Conservation (phyloP, 2,329 filamentous ascomycete genomes). For the Alternaria gaisen region DNA sequence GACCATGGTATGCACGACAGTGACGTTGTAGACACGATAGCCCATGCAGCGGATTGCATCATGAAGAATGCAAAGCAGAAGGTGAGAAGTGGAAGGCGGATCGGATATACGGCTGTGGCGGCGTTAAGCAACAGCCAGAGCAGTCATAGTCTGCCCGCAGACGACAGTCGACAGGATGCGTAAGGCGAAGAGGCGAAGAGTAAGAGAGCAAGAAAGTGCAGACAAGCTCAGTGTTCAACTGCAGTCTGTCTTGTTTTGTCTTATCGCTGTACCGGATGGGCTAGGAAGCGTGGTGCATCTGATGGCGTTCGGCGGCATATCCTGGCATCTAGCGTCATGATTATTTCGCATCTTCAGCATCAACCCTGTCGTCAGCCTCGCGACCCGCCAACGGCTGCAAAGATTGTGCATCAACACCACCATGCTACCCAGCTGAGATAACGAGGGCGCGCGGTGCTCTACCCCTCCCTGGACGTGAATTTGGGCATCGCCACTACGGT, state of each 20-base stretch:
- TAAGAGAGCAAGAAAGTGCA: not conserved
- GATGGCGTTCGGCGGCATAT: not conserved
- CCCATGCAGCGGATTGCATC: not conserved
- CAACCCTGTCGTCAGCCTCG: slow-evolving; percentile 18
- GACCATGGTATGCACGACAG: not conserved
- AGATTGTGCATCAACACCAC: slow-evolving; percentile 6
- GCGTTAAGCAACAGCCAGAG: not conserved
- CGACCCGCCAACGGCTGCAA: not conserved
- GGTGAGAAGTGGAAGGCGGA: not conserved
- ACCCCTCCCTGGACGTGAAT: slow-evolving; percentile 2
- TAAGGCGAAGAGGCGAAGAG: not conserved
- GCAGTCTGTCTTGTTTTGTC: not conserved
- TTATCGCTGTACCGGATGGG: not conserved
- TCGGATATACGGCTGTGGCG: slow-evolving; percentile 8
- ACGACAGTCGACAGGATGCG: not conserved
- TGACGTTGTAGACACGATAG: not conserved
- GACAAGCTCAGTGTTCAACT: not conserved
- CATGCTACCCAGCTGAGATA: not conserved
- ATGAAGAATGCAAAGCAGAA: not conserved
- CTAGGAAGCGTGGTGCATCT: not conserved
- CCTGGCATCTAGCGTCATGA: slow-evolving; percentile 5
- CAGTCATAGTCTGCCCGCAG: not conserved
- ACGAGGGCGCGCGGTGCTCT: not conserved
- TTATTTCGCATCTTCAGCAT: slow-evolving; percentile 3
- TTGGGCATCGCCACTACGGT: not conserved